Percentiles rank a stretch among this genome's conserved stretches.
phyloP scores from a whole-genome alignment of 345 rosid genomes.

The Brassica cretica region DNA sequence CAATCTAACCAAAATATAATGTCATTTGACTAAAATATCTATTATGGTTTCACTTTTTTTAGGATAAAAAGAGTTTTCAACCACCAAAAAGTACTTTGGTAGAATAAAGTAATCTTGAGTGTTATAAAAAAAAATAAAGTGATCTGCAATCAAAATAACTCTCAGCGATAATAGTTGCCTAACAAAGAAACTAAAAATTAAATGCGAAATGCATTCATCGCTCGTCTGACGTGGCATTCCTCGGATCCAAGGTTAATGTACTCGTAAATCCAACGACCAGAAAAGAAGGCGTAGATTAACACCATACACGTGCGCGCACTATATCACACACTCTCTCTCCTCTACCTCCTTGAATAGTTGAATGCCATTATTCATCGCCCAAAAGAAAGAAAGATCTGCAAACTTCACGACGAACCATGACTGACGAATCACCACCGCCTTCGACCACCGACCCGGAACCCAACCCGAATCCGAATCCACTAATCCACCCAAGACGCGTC shows the following conservation, averaged over 20 bases:
- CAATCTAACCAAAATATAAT: no score
- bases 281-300: conserved; percentile 2
- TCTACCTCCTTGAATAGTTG: background rate
- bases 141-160: no score
- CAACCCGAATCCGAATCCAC: conserved; percentile 47
- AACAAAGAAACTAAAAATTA: background rate
- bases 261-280: conserved; percentile 27
- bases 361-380: conserved; percentile 35
- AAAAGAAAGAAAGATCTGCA: conserved; percentile 45
- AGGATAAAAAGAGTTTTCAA: no score
- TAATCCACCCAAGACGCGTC: conserved; percentile 84
- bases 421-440: conserved; percentile 53
- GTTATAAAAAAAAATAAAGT: no score
- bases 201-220: conserved; percentile 23
- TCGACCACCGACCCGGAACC: conserved; percentile 47
- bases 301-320: conserved; percentile 26
- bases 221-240: conserved; percentile 20
- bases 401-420: conserved; percentile 46
- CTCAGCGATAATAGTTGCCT: no score
- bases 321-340: conserved; percentile 1
- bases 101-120: no score
- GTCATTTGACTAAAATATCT: no score
- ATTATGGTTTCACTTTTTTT: no score
- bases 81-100: no score
- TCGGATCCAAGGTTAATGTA: conserved; percentile 8